Evolutionary conservation across 2,329 filamentous ascomycete species (phyloP).

Genomic region (Raffaelea arxii): DNA sequence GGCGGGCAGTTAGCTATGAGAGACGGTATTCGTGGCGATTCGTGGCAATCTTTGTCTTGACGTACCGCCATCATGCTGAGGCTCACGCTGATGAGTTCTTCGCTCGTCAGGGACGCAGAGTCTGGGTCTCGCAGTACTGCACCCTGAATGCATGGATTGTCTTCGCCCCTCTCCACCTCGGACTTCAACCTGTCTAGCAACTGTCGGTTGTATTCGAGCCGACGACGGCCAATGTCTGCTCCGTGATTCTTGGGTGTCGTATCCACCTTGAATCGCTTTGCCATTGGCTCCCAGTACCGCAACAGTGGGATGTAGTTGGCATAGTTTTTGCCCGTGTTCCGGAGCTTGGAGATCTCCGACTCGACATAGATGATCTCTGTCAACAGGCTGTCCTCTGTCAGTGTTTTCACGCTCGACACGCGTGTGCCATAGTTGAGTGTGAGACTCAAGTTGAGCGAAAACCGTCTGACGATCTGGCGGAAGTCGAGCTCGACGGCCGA

Average conservation of each 20-base stretch:
- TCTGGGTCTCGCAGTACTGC: constrained; percentile 10
- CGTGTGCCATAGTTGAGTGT: constrained; percentile 72
- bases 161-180: constrained; percentile 14
- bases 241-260: no score
- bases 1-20: no score
- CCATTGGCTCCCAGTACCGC: constrained; percentile 35
- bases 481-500: constrained; percentile 9
- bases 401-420: not conserved
- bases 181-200: constrained; percentile 43
- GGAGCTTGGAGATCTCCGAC: constrained; percentile 62
- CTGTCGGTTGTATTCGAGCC: constrained; percentile 42
- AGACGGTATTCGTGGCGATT: no score
- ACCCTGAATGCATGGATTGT: constrained; percentile 18
- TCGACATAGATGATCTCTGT: constrained; percentile 68
- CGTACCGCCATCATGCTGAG: constrained; percentile 4
- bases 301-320: constrained; percentile 50
- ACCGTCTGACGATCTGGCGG: no score
- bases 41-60: no score
- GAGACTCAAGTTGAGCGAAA: constrained; percentile 66
- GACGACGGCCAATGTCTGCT: constrained; percentile 31
- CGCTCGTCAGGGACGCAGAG: not conserved
- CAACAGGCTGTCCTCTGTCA: constrained; percentile 39
- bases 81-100: constrained; percentile 2
- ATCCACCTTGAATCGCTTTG: constrained; percentile 36
- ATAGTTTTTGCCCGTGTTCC: constrained; percentile 62